Conservation (phyloP, 225 moss, liverwort and hornwort species). For the Polytrichum formosum region DNA sequence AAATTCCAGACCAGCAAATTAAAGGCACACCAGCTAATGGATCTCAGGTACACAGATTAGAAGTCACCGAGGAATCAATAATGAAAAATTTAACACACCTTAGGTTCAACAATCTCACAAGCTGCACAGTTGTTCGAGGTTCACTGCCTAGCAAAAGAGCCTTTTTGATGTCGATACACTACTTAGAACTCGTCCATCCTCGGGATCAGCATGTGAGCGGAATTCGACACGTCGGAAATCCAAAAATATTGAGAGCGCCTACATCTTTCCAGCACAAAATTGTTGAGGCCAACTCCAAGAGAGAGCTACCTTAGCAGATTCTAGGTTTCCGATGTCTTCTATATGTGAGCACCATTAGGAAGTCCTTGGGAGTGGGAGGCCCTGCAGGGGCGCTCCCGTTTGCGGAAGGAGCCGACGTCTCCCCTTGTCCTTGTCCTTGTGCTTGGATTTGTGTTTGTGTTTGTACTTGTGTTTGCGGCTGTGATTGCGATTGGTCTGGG, state of each 20-base stretch:
- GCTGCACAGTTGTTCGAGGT: slow-evolving; percentile 15
- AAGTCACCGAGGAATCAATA: no score
- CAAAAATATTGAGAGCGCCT: neutral
- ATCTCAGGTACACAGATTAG: no score
- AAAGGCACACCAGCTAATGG: no score
- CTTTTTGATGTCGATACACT: slow-evolving; percentile 8
- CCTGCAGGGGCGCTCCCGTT: slow-evolving; percentile 54
- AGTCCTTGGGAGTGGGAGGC: slow-evolving; percentile 65
- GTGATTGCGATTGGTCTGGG: slow-evolving; percentile 44
- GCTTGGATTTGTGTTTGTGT: neutral
- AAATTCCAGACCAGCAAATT: no score
- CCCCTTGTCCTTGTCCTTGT: slow-evolving; percentile 22
- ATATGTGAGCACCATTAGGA: slow-evolving; percentile 94
- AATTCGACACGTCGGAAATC: neutral
- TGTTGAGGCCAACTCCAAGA: neutral
- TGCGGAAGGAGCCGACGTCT: slow-evolving; percentile 37
- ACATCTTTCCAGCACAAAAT: slow-evolving; percentile 6
- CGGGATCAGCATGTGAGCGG: neutral
- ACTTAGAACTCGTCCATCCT: slow-evolving; percentile 5
- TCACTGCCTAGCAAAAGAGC: slow-evolving; percentile 6
- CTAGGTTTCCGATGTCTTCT: slow-evolving; percentile 65
- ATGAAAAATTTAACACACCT: slow-evolving; percentile 3
- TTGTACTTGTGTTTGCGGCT: slow-evolving; percentile 8
- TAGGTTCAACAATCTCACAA: slow-evolving; percentile 28
- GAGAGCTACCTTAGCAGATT: slow-evolving; percentile 28